phyloP scores from a whole-genome alignment of 2,329 filamentous ascomycete species.

The Fusarium albidum region DNA sequence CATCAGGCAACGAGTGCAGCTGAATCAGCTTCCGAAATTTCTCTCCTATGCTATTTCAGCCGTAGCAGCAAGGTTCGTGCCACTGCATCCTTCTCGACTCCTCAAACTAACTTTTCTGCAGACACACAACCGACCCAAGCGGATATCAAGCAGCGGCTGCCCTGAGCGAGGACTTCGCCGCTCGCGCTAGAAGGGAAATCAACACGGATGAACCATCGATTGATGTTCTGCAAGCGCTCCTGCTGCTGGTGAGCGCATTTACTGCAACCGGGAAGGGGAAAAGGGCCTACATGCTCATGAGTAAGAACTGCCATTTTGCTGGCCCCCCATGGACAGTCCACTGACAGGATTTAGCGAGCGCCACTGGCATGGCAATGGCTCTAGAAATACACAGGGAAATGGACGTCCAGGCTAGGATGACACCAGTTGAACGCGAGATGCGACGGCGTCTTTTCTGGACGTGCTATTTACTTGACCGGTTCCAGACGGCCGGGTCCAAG shows the following conservation, averaged over 20 bases:
- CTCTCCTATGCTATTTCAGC: slow-evolving; percentile 67
- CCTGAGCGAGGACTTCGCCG: slow-evolving; percentile 76
- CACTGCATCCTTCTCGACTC: not conserved
- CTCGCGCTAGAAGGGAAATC: slow-evolving; percentile 73
- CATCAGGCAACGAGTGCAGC: slow-evolving; percentile 74
- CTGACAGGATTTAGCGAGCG: slow-evolving; percentile 66
- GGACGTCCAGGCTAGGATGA: slow-evolving; percentile 67
- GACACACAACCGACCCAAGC: slow-evolving; percentile 73
- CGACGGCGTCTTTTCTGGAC: slow-evolving; percentile 87
- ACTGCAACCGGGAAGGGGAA: slow-evolving; percentile 82
- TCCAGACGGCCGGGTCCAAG: slow-evolving; percentile 81
- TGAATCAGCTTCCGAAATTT: slow-evolving; percentile 69
- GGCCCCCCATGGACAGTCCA: not conserved
- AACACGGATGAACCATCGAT: slow-evolving; percentile 84
- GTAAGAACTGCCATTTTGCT: slow-evolving; percentile 53
- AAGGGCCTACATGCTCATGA: slow-evolving; percentile 86
- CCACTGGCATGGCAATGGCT: slow-evolving; percentile 83
- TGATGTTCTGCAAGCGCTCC: slow-evolving; percentile 77
- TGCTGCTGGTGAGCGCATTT: slow-evolving; percentile 79
- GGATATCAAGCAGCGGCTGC: slow-evolving; percentile 73
- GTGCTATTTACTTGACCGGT: slow-evolving; percentile 87
- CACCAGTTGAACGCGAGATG: slow-evolving; percentile 76
- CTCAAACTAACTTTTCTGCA: slow-evolving; percentile 20
- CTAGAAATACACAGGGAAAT: slow-evolving; percentile 83
- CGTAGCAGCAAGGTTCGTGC: slow-evolving; percentile 65